Evolutionary conservation across 2,329 filamentous ascomycete species (phyloP).

Genomic region (Sodiomyces alkalinus): DNA sequence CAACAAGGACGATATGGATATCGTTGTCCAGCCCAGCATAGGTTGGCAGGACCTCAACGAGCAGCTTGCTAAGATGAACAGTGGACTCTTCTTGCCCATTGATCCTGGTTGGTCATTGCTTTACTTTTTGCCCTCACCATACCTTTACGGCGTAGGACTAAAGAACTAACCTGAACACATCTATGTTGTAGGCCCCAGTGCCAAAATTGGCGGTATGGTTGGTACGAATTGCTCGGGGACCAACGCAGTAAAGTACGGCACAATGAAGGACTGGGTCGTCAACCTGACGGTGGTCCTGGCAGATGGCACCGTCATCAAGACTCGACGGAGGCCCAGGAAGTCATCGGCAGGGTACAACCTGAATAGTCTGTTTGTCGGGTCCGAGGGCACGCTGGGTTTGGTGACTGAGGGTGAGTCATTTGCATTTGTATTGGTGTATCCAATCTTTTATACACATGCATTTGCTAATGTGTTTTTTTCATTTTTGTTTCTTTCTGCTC

Average conservation of each 20-base stretch:
- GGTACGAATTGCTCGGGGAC: conserved; percentile 67
- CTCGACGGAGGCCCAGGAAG: conserved; percentile 60
- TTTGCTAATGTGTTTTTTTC: too few species aligned
- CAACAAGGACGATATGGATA: conserved; percentile 79
- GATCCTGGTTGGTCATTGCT: conserved; percentile 60
- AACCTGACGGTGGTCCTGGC: conserved; percentile 69
- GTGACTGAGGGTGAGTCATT: conserved; percentile 46
- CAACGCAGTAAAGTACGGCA: conserved; percentile 67
- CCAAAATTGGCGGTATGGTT: conserved; percentile 72
- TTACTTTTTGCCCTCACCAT: too few species aligned
- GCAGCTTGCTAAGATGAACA: conserved; percentile 41
- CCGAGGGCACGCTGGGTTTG: conserved; percentile 66
- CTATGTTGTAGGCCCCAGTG: conserved; percentile 40
- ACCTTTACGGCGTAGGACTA: too few species aligned
- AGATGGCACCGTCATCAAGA: conserved; percentile 68
- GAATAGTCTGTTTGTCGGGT: conserved; percentile 65
- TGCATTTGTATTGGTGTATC: too few species aligned
- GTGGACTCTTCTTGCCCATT: conserved; percentile 78
- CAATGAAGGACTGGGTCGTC: conserved; percentile 81
- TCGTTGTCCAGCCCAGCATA: conserved; percentile 81
- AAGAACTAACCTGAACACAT: too few species aligned
- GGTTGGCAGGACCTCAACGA: conserved; percentile 87
- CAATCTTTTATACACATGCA: too few species aligned
- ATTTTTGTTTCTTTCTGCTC: too few species aligned
- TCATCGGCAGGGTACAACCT: conserved; percentile 74